Evolutionary conservation across 164 flowering plant species (phyloP).

Genomic region (Chimonanthus salicifolius): DNA sequence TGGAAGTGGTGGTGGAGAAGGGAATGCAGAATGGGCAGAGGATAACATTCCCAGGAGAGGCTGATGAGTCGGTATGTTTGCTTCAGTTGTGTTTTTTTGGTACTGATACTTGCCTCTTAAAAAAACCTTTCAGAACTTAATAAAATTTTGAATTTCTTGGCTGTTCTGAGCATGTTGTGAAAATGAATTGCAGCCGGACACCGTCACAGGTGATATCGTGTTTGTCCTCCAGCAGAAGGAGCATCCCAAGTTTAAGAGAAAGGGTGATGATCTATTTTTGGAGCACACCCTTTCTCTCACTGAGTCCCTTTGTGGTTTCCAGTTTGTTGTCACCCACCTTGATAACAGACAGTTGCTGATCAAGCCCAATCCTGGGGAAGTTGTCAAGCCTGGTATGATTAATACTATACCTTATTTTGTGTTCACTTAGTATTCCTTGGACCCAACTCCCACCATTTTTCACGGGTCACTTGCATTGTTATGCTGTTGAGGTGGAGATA

Average conservation of each 20-base stretch:
- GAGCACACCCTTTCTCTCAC: slow-evolving; percentile 72
- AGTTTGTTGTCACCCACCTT: slow-evolving; percentile 60
- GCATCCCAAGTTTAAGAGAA: slow-evolving; percentile 79
- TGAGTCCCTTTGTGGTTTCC: slow-evolving; percentile 85
- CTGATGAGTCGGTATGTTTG: slow-evolving; percentile 79
- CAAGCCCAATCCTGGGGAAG: slow-evolving; percentile 77
- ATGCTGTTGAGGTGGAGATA: too few species aligned
- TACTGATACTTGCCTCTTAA: background rate
- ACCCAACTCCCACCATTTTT: too few species aligned
- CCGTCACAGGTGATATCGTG: slow-evolving; percentile 80
- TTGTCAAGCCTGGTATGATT: slow-evolving; percentile 74
- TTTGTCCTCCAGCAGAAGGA: slow-evolving; percentile 83
- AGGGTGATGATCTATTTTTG: slow-evolving; percentile 73
- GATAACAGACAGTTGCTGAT: slow-evolving; percentile 81
- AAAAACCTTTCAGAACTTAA: background rate
- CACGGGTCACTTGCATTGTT: too few species aligned
- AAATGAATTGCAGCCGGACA: slow-evolving; percentile 65
- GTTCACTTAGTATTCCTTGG: too few species aligned
- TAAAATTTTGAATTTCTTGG: background rate
- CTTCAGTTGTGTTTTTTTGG: background rate
- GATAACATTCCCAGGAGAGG: slow-evolving; percentile 84
- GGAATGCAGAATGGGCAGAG: slow-evolving; percentile 90
- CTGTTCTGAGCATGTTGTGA: background rate
- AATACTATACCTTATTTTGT: background rate
- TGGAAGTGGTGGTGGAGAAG: slow-evolving; percentile 84